A percentile compares a stretch with the other conserved stretches of the same genome.
Evolutionary conservation across 768 basidiomycete species (phyloP).

Genomic region (Flagelloscypha sp.): DNA sequence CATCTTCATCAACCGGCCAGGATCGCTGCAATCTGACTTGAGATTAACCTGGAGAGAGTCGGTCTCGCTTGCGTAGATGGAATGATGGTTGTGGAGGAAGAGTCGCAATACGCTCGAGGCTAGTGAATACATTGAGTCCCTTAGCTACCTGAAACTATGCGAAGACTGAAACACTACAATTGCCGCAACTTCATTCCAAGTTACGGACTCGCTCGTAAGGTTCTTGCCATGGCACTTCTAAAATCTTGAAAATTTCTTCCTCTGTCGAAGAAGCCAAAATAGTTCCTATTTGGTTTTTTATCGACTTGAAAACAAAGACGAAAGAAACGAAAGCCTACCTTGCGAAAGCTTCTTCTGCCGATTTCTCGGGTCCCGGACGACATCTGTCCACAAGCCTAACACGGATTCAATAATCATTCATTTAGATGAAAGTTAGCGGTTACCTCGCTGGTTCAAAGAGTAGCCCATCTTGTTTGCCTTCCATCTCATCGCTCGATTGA

Average conservation of each 20-base stretch:
- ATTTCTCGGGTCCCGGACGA: slow-evolving; percentile 63
- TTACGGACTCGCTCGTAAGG: slow-evolving; percentile 60
- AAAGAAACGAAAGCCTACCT: slow-evolving; percentile 31
- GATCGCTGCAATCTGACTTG: too few relatives aligned
- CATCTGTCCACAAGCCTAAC: slow-evolving; percentile 63
- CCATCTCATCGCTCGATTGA: slow-evolving; percentile 81
- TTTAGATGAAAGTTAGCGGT: too few relatives aligned
- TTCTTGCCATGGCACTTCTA: slow-evolving; percentile 77
- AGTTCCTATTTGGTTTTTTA: slow-evolving; percentile 32
- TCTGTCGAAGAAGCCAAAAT: slow-evolving; percentile 79
- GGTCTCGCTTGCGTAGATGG: too few relatives aligned
- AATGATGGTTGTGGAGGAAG: too few relatives aligned
- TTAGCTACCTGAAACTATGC: slow-evolving; percentile 2
- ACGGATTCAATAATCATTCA: too few relatives aligned
- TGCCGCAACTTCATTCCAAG: too few relatives aligned
- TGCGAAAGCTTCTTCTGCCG: slow-evolving; percentile 49
- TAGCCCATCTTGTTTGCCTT: slow-evolving; percentile 78
- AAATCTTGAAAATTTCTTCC: slow-evolving; percentile 72
- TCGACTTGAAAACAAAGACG: slow-evolving; percentile 2
- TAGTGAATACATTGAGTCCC: too few relatives aligned
- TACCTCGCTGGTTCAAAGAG: slow-evolving; percentile 83
- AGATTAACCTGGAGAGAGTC: too few relatives aligned
- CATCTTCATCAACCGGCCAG: too few relatives aligned
- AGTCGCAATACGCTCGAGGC: too few relatives aligned
- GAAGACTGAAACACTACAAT: too few relatives aligned